phyloP scores from a whole-genome alignment of 108 stramenopile genomes.

The Nitzschia inconspicua region DNA sequence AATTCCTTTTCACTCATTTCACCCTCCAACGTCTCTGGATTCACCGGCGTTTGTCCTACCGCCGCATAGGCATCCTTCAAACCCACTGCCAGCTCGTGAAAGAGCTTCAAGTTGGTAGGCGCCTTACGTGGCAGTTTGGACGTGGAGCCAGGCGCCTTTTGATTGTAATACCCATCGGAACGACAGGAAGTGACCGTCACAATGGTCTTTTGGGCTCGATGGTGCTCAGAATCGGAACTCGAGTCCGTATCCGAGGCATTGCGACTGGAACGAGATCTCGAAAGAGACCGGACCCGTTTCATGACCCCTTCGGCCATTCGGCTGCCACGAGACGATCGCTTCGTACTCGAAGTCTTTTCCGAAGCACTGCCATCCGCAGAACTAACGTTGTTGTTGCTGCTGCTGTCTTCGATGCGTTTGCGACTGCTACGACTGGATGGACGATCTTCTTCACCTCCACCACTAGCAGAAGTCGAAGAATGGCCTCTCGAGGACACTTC shows the following conservation, averaged over 20 bases:
- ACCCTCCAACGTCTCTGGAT: slow-evolving; percentile 28
- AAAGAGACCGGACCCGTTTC: slow-evolving; percentile 35
- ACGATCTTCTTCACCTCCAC: background rate
- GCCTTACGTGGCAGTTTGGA: slow-evolving; percentile 79
- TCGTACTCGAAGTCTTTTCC: no score
- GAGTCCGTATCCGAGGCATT: background rate
- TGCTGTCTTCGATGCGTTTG: background rate
- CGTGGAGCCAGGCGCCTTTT: slow-evolving; percentile 79
- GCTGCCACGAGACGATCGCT: no score
- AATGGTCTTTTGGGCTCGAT: slow-evolving; percentile 29
- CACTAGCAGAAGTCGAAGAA: background rate
- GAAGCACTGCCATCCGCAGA: background rate
- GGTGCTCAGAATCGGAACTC: background rate
- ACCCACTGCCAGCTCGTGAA: slow-evolving; percentile 86
- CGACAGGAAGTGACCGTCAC: slow-evolving; percentile 85
- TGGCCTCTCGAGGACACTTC: background rate
- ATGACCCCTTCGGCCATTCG: slow-evolving; percentile 22
- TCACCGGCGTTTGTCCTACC: slow-evolving; percentile 56
- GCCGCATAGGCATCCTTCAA: slow-evolving; percentile 86
- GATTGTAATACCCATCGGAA: slow-evolving; percentile 83
- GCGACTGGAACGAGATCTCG: slow-evolving; percentile 24
- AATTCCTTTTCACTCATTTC: slow-evolving; percentile 33
- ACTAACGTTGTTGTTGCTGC: background rate
- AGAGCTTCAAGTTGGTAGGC: slow-evolving; percentile 73
- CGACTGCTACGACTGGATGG: background rate